phyloP scores from a whole-genome alignment of 139 green algal genomes.

The Haematococcus lacustris region DNA sequence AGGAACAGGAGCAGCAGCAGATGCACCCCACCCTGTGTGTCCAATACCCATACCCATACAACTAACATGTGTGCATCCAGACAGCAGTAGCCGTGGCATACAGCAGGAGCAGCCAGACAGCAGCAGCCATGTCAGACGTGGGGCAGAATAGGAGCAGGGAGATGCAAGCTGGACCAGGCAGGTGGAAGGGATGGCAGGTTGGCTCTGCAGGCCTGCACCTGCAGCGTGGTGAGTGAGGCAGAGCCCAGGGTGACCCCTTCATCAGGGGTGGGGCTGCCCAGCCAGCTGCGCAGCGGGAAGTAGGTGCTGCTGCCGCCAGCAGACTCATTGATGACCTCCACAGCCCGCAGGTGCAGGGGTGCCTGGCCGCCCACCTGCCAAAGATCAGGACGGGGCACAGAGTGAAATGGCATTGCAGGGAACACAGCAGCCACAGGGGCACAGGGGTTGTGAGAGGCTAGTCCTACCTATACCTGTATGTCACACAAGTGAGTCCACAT shows the following conservation, averaged over 20 bases:
- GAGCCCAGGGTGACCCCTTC: neutral
- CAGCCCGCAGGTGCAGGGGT: slow-evolving; percentile 6
- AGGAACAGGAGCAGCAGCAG: neutral
- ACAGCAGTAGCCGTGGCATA: neutral
- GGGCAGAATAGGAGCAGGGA: neutral
- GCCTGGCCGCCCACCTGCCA: too few species aligned
- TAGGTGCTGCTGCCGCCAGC: neutral
- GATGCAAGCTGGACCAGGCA: neutral
- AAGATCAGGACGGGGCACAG: too few species aligned
- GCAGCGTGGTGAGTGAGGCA: neutral
- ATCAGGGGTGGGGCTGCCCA: neutral
- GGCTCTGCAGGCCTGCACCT: neutral
- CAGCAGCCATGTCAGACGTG: neutral
- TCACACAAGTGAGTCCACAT: too few species aligned
- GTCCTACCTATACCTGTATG: too few species aligned
- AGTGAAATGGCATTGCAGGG: too few species aligned
- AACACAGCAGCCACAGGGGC: too few species aligned
- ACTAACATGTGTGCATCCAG: neutral
- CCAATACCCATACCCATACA: too few species aligned
- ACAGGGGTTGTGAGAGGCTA: too few species aligned
- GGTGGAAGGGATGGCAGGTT: neutral
- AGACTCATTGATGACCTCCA: slow-evolving; percentile 3
- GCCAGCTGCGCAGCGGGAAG: neutral
- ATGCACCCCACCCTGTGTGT: neutral
- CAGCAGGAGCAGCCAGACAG: neutral